Evolutionary conservation across 306 rosid species (phyloP), one percentile per base, ranked within the genome.

Genomic region (Cajanus cajan): DNA sequence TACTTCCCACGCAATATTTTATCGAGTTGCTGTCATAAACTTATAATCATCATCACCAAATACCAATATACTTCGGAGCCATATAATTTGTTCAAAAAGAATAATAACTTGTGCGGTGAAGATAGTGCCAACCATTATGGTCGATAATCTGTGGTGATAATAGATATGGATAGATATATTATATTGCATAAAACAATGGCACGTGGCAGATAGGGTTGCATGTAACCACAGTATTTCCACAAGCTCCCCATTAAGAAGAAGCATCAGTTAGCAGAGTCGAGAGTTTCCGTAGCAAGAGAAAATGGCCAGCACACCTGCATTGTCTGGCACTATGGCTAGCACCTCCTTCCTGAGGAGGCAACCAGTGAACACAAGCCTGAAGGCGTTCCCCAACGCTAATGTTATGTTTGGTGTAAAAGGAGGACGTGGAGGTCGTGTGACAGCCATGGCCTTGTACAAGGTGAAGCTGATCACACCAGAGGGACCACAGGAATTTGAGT

Each of bases 381-480:
- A 83, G 47, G 75, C 86, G 6, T 64, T 85, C 14, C 86, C 93
- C 1, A 79, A 76, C 8, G 68, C 74, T 5, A 82, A 90, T 2
- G 89, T 78, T 5, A 59, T 85, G 18, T 89, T 87, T 48, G 91
- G 96, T 0, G 25, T 85, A 24, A 84, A 84, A 79, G 72, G 52
- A 4, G 85, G 62, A 36, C 85, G 90, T 11, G 93, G 95, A 6
- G 93, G 91, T 13, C 78, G 90, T 33, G 31, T 91, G 8, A 77
- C 82, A 0, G 87, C 94, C 1, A 88, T 87, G 96, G 97, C 97
- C 7, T 0, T 6, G 0, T 73, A 86, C 94, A 95, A 88, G 37
- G 91, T 95, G 65, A 93, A 81, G 82, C 82, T 95, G 0, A 0
- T 87, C 0, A 93, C 98, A 7, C 99, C 97, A 13, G 87, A 78